Evolutionary conservation across 352 stramenopile genomes (phyloP), one percentile per base, ranked within the genome.

Genomic region (Thraustochytrium sp.): DNA sequence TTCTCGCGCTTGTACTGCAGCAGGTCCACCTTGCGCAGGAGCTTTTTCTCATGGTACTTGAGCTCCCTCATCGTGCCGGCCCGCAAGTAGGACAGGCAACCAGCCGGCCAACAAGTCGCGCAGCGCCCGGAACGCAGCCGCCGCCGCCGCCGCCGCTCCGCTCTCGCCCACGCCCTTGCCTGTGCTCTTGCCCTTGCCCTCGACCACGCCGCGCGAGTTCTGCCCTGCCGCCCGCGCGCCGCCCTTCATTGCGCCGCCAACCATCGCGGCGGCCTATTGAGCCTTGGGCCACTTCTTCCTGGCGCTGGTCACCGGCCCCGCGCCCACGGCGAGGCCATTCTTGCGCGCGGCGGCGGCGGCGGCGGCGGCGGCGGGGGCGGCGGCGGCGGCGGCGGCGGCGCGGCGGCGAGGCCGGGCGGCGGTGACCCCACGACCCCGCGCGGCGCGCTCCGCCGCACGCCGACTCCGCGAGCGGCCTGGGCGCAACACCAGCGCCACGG

Each of bases 1-100:
- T 98, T 96, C 85, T 99, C 97, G 74, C 93, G 94, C 86, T 98
- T 98, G 96, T 96, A 99, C 84, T 98, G 93, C 83, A 99, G 93
- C 77, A 99, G 91, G 85, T 98, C 95, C 74, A 99, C 96, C 87
- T 99, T 99, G 77, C 97, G 97, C 8, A 99, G 90, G 40, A 99
- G 92, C 90, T 99, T 99, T 89, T 99, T 92, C 87, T 98, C 95
- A 87, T 98, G 95, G 85, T 96, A 93, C 85, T 97, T 97, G 37
- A 98, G 89, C 85, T 96, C 92, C 59, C 94, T 90, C 88, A 98
- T 97, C 3, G 3, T 78, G 38, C 16, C n/a, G n/a, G n/a, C n/a
- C n/a, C n/a, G n/a, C n/a, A n/a, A n/a, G 9, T 55, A 26, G n/a
- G n/a, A n/a, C n/a, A n/a, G n/a, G n/a, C n/a, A n/a, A n/a, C n/a